Evolutionary conservation across 768 basidiomycete genomes (phyloP).

Genomic region (Mycena rebaudengoi): DNA sequence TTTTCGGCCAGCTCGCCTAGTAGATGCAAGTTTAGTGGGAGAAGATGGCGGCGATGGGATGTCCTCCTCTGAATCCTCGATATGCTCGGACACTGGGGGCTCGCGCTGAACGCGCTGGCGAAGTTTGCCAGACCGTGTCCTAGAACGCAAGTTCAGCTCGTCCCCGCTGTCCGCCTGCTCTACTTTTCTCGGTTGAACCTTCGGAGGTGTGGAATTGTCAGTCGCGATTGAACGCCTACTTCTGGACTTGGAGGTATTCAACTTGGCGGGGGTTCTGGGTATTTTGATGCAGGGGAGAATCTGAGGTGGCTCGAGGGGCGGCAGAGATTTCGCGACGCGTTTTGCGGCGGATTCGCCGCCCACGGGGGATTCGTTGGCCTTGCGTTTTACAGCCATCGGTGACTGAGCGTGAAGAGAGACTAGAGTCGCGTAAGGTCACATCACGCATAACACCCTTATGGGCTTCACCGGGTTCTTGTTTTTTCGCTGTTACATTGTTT

Average conservation of each 20-base stretch:
- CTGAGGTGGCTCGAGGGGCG: conserved; percentile 2
- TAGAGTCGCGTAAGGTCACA: conserved; percentile 31
- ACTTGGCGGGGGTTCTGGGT: neutral
- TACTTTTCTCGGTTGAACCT: neutral
- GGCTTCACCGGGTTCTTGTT: conserved; percentile 70
- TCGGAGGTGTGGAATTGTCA: neutral
- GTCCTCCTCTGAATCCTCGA: neutral
- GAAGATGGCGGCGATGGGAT: neutral
- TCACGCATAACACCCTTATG: conserved; percentile 45
- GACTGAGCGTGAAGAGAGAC: conserved; percentile 8
- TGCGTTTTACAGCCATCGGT: conserved; percentile 56
- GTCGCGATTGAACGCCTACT: neutral
- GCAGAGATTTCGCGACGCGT: conserved; percentile 34
- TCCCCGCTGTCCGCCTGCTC: conserved; percentile 10
- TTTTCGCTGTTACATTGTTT: conserved; percentile 2
- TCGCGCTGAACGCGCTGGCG: neutral
- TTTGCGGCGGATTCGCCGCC: conserved; percentile 38
- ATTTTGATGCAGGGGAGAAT: neutral
- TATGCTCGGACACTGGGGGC: neutral
- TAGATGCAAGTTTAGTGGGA: neutral
- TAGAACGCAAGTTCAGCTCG: conserved; percentile 5
- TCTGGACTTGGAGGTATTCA: neutral
- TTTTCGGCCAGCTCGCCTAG: no score
- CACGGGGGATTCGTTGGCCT: conserved; percentile 35
- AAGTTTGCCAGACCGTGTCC: conserved; percentile 17